Base-by-base conservation (phyloP, 352 stramenopile species). In the Nothophytophthora sp. region DNA sequence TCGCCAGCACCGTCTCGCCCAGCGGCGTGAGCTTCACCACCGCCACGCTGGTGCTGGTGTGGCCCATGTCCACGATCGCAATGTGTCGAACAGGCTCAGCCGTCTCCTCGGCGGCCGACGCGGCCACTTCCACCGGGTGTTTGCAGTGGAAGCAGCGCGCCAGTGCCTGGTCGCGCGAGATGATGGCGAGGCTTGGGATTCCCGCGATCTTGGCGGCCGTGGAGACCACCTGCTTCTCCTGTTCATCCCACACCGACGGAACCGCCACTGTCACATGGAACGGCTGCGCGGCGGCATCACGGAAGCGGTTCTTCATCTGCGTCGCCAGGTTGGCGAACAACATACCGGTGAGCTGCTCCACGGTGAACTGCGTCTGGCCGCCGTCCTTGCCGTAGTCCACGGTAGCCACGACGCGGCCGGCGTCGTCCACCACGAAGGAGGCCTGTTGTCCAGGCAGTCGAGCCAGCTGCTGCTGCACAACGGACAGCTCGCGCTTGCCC, bases 61-160 rank as follows among this genome's bases (percentile, higher is more conserved):
- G 77, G 34, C 90, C 90, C 59, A 97, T 86, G 61, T 97, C 90
- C 8, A 97, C 67, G 54, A 97, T 88, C 40, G 85, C 61, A 53
- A 97, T 91, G 55, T 81, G 69, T 24, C 59, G 51, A 37, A 59
- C 42, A 13, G 50, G 63, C 25, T 62, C 65, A 15, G 64, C 50
- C 4, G 48, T 29, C 28, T 73, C 49, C 42, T 63, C 68, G 1
- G 28, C 3, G 23, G 50, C 30, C 22, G 56, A 15, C 24, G 28
- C 23, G 20, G 51, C 27, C 22, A 34, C 42, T 23, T 73, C 33
- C 16, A 96, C 50, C 3, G 86, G 81, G 67, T 97, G 88, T 55
- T 96, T 96, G 51, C 65, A 65, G 41, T 89, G 65, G 63, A 90
- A 96, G 60, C 84, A 94, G 35, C 76, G 80, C 15, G 84, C 84